Evolutionary conservation across 805 yeast genomes (phyloP), one percentile per base, ranked within the genome.

Genomic region (Ogataea methylovora): DNA sequence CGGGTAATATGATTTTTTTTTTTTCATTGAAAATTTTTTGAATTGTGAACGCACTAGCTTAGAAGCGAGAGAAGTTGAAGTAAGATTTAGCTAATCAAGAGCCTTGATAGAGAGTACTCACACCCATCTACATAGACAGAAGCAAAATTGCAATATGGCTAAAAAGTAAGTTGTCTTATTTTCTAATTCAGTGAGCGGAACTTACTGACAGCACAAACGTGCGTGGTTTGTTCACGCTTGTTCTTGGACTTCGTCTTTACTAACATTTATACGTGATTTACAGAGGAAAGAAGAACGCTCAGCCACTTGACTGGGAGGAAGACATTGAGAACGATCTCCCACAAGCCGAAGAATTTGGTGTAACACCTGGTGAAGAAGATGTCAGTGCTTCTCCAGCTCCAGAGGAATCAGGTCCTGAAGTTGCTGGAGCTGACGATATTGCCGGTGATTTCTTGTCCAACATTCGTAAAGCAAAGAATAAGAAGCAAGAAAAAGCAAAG

Each of bases 251-350:
- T 9, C 15, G 27, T 14, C 32, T 7, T 14, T 26, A 37, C 33
- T 38, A 32, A 38, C 42, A 24, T 27, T 5, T 17, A 13, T 14
- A 17, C 5, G 17, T 10, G 12, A n/a, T 19, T 15, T 18, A 56
- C 47, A 76, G 73, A 49, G 70, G 66, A 43, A 83, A 78, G 69
- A 84, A 79, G 54, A 67, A 66, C 39, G 67, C 75, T 56, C 71
- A 77, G 35, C 84, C 79, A 38, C 83, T 72, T 28, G 86, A 80
- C 64, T 84, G 92, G 92, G 94, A 84, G 38, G 92, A 83, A 21
- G 85, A 78, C 9, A 61, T 66, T 30, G 83, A 73, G 36, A 61
- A 59, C 24, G 80, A 72, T 20, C 53, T 59, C 29, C 66, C 72
- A 11, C 63, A 59, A 37, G 69, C 68, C 27, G 84, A 77, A 46